These are phyloP conservation scores for Erigeron philadelphicus DNA, from an alignment of 140 eudicot genomes.

Conservation along the genomic window DNA sequence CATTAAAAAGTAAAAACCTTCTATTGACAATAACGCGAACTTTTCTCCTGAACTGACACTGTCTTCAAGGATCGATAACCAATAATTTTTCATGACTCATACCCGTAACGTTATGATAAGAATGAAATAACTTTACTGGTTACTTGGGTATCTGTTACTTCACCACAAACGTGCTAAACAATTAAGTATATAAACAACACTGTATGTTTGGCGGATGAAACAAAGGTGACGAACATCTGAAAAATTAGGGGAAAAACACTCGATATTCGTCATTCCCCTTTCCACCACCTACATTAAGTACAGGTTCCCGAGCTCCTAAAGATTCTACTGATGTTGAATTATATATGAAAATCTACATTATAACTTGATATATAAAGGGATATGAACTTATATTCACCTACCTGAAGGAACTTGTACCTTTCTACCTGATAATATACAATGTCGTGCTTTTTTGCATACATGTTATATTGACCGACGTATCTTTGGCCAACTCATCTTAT, in stretches of 20 bases:
- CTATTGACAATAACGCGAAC: no score
- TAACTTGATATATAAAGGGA: slow-evolving; percentile 20
- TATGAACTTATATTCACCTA: slow-evolving; percentile 27
- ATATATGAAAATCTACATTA: slow-evolving; percentile 31
- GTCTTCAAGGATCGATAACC: no score
- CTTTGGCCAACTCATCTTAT: slow-evolving; percentile 10
- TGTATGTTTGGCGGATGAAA: neutral
- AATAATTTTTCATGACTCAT: no score
- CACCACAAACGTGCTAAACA: neutral
- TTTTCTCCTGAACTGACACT: no score
- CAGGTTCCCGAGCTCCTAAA: slow-evolving; percentile 24
- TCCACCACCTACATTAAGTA: slow-evolving; percentile 30
- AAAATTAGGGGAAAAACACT: slow-evolving; percentile 19
- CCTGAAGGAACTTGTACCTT: slow-evolving; percentile 23
- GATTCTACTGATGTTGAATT: slow-evolving; percentile 29
- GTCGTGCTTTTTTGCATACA: neutral
- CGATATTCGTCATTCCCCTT: slow-evolving; percentile 24
- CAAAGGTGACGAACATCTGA: neutral
- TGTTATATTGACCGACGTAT: slow-evolving; percentile 17
- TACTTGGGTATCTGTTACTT: neutral
- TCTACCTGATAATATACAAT: slow-evolving; percentile 32
- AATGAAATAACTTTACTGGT: no score
- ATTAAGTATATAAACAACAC: neutral
- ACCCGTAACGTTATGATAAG: no score
- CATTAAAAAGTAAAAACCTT: no score